Evolutionary conservation across 306 rosid genomes (phyloP).

Genomic region (Glycine soja): DNA sequence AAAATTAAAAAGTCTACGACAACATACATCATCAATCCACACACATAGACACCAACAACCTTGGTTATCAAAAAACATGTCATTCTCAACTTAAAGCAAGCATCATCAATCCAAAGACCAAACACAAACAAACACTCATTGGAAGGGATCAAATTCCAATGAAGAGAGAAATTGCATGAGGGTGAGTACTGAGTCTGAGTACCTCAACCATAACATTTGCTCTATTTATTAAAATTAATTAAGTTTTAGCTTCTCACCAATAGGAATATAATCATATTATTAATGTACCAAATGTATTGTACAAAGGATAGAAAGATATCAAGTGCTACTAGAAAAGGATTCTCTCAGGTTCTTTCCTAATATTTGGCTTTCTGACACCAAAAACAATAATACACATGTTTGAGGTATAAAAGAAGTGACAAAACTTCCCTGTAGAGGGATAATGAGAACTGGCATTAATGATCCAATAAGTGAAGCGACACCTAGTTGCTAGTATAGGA

Average conservation of each 20-base stretch:
- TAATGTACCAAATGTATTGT: not conserved
- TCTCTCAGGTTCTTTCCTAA: no score
- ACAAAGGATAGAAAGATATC: not conserved
- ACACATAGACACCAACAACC: slow-evolving; percentile 4
- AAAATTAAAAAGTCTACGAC: no score
- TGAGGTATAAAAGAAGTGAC: not conserved
- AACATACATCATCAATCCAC: no score
- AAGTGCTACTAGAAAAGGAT: not conserved
- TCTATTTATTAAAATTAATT: not conserved
- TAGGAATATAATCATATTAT: not conserved
- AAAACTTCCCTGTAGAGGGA: slow-evolving; percentile 76
- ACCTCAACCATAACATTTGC: slow-evolving; percentile 47
- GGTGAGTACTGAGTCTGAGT: not conserved
- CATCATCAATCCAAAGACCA: not conserved
- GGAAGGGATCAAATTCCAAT: slow-evolving; percentile 21
- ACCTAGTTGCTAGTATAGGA: slow-evolving; percentile 91
- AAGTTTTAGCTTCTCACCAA: not conserved
- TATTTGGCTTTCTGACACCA: no score
- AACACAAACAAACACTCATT: slow-evolving; percentile 10
- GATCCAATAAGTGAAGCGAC: slow-evolving; percentile 86
- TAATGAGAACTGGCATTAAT: slow-evolving; percentile 63
- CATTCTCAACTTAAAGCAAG: not conserved
- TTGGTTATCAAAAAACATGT: slow-evolving; percentile 27
- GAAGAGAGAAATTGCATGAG: not conserved
- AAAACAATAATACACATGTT: not conserved